These are phyloP conservation scores for Scutellaria galericulata DNA, from an alignment of 257 asterid species.

Conservation along the genomic window DNA sequence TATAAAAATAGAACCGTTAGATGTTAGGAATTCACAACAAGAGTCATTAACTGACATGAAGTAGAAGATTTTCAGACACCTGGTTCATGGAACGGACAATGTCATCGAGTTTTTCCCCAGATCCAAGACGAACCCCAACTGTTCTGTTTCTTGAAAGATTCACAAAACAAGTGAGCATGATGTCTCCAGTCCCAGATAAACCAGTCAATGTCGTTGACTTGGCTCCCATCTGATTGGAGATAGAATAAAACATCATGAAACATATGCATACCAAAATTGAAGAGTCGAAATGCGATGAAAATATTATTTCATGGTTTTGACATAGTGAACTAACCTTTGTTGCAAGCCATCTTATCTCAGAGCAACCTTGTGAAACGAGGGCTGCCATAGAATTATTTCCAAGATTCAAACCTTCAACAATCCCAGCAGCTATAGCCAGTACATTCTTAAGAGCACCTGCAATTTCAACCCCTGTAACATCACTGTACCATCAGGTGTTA, in stretches of 20 bases:
- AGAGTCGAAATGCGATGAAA: not conserved
- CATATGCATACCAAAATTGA: not conserved
- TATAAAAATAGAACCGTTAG: slow-evolving; percentile 32
- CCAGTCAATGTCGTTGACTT: slow-evolving; percentile 89
- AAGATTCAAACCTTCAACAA: slow-evolving; percentile 88
- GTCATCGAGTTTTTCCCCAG: slow-evolving; percentile 92
- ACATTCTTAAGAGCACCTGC: slow-evolving; percentile 97
- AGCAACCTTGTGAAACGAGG: slow-evolving; percentile 93
- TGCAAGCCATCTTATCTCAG: slow-evolving; percentile 95
- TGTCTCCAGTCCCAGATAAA: slow-evolving; percentile 88
- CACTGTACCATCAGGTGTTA: slow-evolving; percentile 88
- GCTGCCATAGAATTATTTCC: slow-evolving; percentile 98
- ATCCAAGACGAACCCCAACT: slow-evolving; percentile 94
- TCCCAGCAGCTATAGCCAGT: slow-evolving; percentile 95
- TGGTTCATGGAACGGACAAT: slow-evolving; percentile 84
- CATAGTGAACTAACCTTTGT: slow-evolving; percentile 63
- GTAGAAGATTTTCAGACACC: slow-evolving; percentile 41
- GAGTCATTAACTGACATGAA: not conserved
- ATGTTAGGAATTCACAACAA: slow-evolving; percentile 3
- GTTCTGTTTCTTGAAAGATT: slow-evolving; percentile 93
- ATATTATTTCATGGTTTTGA: not conserved
- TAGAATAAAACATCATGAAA: slow-evolving; percentile 21
- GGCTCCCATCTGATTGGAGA: slow-evolving; percentile 82
- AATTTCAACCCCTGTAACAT: slow-evolving; percentile 95
- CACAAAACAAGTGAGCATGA: slow-evolving; percentile 95